phyloP scores from a whole-genome alignment of 2,329 filamentous ascomycete species.

The Pleoardoris graminearum region DNA sequence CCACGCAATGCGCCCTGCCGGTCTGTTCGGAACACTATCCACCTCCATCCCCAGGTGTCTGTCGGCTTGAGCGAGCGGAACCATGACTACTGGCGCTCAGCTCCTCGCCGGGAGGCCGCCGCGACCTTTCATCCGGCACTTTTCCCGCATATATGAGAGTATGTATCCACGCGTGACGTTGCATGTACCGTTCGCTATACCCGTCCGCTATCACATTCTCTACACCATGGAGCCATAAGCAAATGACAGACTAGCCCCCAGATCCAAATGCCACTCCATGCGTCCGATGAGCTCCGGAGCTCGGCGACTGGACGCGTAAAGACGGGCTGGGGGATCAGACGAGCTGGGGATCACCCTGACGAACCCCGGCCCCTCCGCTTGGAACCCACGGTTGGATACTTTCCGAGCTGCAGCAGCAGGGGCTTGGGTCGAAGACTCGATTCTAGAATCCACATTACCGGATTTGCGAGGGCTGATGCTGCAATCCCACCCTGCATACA shows the following conservation, averaged over 20 bases:
- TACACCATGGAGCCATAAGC: too few species aligned
- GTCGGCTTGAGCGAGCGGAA: not conserved
- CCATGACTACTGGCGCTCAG: not conserved
- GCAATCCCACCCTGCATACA: slow-evolving; percentile 19
- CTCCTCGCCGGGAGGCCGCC: slow-evolving; percentile 6
- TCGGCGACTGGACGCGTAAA: not conserved
- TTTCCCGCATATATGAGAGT: slow-evolving; percentile 30
- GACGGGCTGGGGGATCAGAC: not conserved
- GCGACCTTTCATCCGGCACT: slow-evolving; percentile 36
- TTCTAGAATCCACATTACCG: slow-evolving; percentile 24
- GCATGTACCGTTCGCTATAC: not conserved
- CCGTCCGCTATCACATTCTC: not conserved
- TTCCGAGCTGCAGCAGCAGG: not conserved
- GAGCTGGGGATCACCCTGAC: not conserved
- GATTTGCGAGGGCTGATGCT: slow-evolving; percentile 11
- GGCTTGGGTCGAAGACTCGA: not conserved
- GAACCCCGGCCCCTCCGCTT: not conserved
- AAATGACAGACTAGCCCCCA: too few species aligned
- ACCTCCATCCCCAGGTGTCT: not conserved
- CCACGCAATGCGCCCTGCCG: not conserved
- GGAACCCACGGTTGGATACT: not conserved
- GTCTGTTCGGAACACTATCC: not conserved
- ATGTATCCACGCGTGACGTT: slow-evolving; percentile 1
- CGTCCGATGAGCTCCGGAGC: not conserved
- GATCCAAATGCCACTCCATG: too few species aligned